Conservation (phyloP, 2,329 filamentous ascomycete genomes). For the Didymellaceae sp. region DNA sequence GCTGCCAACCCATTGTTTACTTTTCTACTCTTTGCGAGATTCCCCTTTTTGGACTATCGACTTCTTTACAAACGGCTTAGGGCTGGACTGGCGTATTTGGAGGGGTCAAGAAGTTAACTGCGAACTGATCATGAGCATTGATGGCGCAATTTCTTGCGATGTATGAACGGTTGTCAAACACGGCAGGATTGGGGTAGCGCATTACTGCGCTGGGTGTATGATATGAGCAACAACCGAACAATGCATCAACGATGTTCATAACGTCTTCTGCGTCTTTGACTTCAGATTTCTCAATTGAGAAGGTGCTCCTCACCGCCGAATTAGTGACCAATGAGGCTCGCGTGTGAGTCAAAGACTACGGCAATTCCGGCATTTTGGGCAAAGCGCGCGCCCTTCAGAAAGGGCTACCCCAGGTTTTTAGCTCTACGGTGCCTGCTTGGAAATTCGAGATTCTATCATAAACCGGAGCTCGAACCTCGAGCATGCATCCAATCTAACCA, state of each 20-base stretch:
- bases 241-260: slow-evolving; percentile 6
- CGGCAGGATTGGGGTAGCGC: neutral
- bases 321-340: too few species aligned
- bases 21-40: neutral
- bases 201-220: slow-evolving; percentile 5
- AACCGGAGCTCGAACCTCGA: too few species aligned
- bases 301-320: neutral
- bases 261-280: neutral
- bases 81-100: slow-evolving; percentile 7
- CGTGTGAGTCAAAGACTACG: too few species aligned
- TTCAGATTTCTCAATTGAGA: neutral
- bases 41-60: neutral
- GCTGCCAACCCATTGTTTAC: neutral
- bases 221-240: slow-evolving; percentile 10
- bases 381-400: neutral
- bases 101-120: neutral
- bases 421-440: neutral
- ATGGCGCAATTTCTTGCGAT: slow-evolving; percentile 16
- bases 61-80: slow-evolving; percentile 6
- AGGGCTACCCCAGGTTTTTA: slow-evolving; percentile 14
- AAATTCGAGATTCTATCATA: too few species aligned
- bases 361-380: too few species aligned
- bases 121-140: slow-evolving; percentile 18
- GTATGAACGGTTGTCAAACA: slow-evolving; percentile 11
- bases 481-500: too few species aligned